phyloP scores from a whole-genome alignment of 805 yeast species.

The Maudiozyma barnettii region DNA sequence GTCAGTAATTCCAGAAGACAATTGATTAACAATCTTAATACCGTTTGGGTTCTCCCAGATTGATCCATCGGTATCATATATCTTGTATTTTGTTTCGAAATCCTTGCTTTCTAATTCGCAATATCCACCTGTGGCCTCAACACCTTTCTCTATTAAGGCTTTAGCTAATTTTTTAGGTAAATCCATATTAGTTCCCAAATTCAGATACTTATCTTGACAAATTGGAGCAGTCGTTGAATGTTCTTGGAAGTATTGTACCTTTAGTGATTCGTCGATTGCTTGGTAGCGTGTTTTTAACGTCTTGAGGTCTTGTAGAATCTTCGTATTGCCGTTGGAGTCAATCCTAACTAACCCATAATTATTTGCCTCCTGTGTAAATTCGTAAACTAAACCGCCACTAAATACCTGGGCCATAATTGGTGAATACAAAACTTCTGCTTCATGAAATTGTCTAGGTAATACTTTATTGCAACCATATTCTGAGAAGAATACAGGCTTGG shows the following conservation, averaged over 20 bases:
- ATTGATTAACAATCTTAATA: neutral
- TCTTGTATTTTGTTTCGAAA: slow-evolving; percentile 33
- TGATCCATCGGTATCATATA: slow-evolving; percentile 37
- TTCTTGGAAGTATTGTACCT: neutral
- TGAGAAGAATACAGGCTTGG: slow-evolving; percentile 77
- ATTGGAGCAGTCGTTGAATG: neutral
- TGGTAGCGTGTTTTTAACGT: slow-evolving; percentile 40
- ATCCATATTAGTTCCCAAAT: slow-evolving; percentile 33
- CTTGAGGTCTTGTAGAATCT: slow-evolving; percentile 39
- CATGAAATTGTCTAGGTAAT: slow-evolving; percentile 69
- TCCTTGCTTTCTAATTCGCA: slow-evolving; percentile 38
- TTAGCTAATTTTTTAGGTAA: slow-evolving; percentile 37
- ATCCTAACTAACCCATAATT: slow-evolving; percentile 67
- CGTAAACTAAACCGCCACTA: slow-evolving; percentile 80
- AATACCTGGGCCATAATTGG: slow-evolving; percentile 64
- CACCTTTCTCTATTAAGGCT: slow-evolving; percentile 42
- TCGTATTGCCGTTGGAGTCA: slow-evolving; percentile 32
- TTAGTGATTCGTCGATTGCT: neutral
- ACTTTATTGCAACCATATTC: slow-evolving; percentile 89
- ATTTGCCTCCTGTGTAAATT: slow-evolving; percentile 69
- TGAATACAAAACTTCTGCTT: slow-evolving; percentile 60
- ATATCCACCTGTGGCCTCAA: slow-evolving; percentile 40
- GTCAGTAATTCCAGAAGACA: neutral
- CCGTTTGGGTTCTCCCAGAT: slow-evolving; percentile 3
- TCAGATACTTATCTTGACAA: slow-evolving; percentile 35